Evolutionary conservation across 2,329 filamentous ascomycete species (phyloP).

Genomic region (Fusarium sarcochroum): DNA sequence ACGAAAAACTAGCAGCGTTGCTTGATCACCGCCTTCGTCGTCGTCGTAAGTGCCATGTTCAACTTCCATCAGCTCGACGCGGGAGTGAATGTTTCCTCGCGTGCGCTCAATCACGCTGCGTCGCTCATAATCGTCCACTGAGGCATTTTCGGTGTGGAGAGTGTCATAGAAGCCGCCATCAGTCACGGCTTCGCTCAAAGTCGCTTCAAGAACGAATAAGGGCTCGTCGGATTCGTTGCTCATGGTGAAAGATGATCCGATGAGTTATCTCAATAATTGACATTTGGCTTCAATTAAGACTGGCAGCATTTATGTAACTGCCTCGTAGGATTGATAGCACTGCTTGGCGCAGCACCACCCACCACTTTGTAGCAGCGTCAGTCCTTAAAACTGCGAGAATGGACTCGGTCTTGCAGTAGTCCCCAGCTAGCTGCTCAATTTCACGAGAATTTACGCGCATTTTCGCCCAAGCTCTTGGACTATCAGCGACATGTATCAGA

Average conservation of each 20-base stretch:
- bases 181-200: neutral
- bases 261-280: no score
- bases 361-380: no score
- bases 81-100: constrained; percentile 10
- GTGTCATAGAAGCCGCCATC: neutral
- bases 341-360: no score
- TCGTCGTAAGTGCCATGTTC: constrained; percentile 19
- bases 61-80: constrained; percentile 16
- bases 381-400: no score
- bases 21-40: constrained; percentile 6
- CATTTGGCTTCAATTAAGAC: no score
- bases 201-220: neutral
- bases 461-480: neutral
- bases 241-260: no score
- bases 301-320: no score
- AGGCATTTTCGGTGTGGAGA: constrained; percentile 17
- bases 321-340: no score
- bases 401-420: no score
- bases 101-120: constrained; percentile 26
- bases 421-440: no score
- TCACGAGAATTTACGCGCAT: no score
- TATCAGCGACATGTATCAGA: neutral
- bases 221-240: neutral
- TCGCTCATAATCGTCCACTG: constrained; percentile 13
- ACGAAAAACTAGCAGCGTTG: constrained; percentile 14